phyloP scores from a whole-genome alignment of 106 monocot species.

The Alisma plantagoaquatica region DNA sequence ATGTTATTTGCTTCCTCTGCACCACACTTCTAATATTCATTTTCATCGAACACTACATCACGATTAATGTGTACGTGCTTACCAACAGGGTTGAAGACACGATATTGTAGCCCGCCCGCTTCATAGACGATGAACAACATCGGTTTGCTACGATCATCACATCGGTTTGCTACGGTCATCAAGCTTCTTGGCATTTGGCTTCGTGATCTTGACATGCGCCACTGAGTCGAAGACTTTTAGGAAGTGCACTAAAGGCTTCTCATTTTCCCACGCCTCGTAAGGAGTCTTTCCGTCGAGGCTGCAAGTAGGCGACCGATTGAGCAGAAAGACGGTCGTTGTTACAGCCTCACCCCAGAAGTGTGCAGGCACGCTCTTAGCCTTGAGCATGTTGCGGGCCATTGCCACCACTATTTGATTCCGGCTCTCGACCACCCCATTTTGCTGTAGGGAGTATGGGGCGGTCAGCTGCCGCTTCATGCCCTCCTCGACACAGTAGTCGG shows the following conservation, averaged over 20 bases:
- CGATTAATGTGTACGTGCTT: too few relatives aligned
- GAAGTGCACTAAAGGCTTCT: background rate
- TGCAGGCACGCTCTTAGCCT: background rate
- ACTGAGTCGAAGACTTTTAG: background rate
- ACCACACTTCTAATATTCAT: too few relatives aligned
- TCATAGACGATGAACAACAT: too few relatives aligned
- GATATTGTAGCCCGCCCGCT: too few relatives aligned
- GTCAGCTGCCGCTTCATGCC: background rate
- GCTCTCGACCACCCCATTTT: constrained; percentile 1
- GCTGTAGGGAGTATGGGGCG: background rate
- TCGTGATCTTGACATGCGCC: background rate
- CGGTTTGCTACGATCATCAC: background rate
- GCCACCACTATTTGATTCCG: background rate
- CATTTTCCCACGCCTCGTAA: background rate
- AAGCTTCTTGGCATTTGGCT: background rate
- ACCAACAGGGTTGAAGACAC: too few relatives aligned
- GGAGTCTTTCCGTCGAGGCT: background rate
- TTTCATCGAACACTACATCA: too few relatives aligned
- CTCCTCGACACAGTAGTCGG: background rate
- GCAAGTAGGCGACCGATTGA: background rate
- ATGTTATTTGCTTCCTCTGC: too few relatives aligned
- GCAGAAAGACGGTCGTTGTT: background rate
- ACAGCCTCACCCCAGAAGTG: constrained; percentile 1
- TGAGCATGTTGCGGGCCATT: background rate
- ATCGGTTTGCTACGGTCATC: background rate